Evolutionary conservation across 139 green algal genomes (phyloP), one percentile per base, ranked within the genome.

Genomic region (Chlorella vulgaris): DNA sequence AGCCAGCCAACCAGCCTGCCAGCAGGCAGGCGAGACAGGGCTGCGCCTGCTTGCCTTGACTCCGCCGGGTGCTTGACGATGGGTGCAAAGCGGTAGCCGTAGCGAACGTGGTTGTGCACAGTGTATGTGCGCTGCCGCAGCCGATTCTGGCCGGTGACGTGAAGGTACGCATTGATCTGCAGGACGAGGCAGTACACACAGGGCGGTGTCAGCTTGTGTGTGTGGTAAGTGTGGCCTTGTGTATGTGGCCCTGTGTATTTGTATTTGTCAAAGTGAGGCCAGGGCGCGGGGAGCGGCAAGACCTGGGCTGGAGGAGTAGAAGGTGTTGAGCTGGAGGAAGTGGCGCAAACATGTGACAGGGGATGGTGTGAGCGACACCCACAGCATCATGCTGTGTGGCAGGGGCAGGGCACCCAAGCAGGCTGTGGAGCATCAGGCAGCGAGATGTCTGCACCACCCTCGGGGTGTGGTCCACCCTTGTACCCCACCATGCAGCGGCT

Each of bases 91-190:
- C 55, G 76, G 71, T 82, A 81, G 38, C 86, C 79, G 35, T 69
- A 84, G 63, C 81, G 74, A 38, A 92, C 86, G 80, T 91, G 85
- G 39, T 86, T 50, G 40, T 76, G 55, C 22, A 86, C 81, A 8
- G 81, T 77, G 74, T 89, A 91, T 35, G 88, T 86, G 47, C 87
- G 83, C 75, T 90, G 84, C 18, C 89, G 83, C 83, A 92, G 78
- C 33, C 78, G 63, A 65, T 92, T 91, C 35, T 86, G 61, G 39
- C 50, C 47, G n/a, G 50, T 86, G 21, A 42, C 74, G 63, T 88
- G 85, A 67, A 88, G 80, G 82, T 91, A 92, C n/a, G 65, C 81
- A 31, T 91, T 86, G 39, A 89, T 68, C 86, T 90, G 86, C 69
- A 7, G 62, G 29, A n/a, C 36, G 51, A 13, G 50, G 28, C 15